Percentiles rank a stretch among this genome's conserved stretches.
Conservation (phyloP, 225 moss, liverwort and hornwort genomes). For the Antitrichia curtipendula region DNA sequence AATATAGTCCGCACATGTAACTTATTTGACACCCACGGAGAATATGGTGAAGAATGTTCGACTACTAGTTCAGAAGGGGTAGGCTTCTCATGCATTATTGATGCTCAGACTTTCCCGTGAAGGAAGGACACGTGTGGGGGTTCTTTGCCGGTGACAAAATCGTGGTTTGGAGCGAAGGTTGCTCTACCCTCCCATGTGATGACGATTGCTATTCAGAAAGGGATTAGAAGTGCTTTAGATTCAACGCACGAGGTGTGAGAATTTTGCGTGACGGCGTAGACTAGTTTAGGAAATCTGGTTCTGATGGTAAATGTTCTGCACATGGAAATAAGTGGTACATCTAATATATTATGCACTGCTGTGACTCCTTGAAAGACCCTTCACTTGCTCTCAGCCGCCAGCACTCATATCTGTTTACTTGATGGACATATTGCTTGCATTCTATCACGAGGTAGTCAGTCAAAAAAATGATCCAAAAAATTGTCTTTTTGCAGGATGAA, state of each 20-base stretch:
- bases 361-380: background rate
- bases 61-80: background rate
- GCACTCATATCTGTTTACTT: background rate
- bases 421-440: background rate
- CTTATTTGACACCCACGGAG: background rate
- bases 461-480: no score
- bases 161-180: background rate
- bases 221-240: background rate
- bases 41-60: background rate
- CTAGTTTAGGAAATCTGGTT: background rate
- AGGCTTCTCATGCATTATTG: background rate
- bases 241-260: background rate
- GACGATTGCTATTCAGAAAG: background rate
- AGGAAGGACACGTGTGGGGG: background rate
- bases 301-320: background rate
- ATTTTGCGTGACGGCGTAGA: slow-evolving; percentile 24
- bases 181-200: background rate
- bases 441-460: background rate
- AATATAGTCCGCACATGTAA: background rate
- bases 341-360: background rate
- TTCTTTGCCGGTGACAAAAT: background rate
- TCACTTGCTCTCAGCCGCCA: background rate
- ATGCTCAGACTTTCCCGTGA: background rate
- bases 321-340: background rate
- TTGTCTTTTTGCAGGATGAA: background rate